Evolutionary conservation across 1,139 yeast species (phyloP), one percentile per base, ranked within the genome.

Genomic region (Kodamaea sp.): DNA sequence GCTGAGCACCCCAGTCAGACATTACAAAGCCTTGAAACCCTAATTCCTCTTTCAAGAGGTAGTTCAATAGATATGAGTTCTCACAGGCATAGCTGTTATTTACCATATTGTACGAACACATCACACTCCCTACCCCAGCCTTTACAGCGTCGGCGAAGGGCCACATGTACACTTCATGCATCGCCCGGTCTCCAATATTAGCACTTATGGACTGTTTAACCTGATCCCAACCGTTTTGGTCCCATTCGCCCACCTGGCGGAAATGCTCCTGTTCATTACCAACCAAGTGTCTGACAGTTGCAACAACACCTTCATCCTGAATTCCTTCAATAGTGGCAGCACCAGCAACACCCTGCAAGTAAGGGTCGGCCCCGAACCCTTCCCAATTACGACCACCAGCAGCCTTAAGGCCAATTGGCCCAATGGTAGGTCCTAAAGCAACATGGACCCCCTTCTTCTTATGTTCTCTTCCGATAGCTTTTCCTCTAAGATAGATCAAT

Each of bases 361-460:
- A 78, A 1, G 86, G 83, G 48, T 80, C 86, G 5, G 80, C 60
- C 1, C 83, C 83, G 56, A 78, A 79, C 22, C 80, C 71, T 55
- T 80, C 86, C 82, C 83, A 79, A 55, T 74, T 77, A 46, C 85
- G 62, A 5, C 86, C 85, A 7, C 81, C 84, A 26, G 72, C 74
- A 3, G 83, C 84, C 47, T 77, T 75, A 26, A 66, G 59, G 0
- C 85, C 86, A 32, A 78, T 65, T n/a, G 85, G 85, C 0, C 83
- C 84, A 34, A 78, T 62, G 3, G 73, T 69, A 10, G 87, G 87
- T 3, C 84, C 86, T 24, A 80, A 62, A 26, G 74, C 68, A 29
- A 79, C 69, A 49, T 80, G 77, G n/a, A 75, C 80, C 19, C 83
- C 84, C 48, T 79, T 79, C 11, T 55, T 59, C 39, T 64, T 69